phyloP scores from a whole-genome alignment of 2,329 filamentous ascomycete genomes.

The Diplocarpon mali region DNA sequence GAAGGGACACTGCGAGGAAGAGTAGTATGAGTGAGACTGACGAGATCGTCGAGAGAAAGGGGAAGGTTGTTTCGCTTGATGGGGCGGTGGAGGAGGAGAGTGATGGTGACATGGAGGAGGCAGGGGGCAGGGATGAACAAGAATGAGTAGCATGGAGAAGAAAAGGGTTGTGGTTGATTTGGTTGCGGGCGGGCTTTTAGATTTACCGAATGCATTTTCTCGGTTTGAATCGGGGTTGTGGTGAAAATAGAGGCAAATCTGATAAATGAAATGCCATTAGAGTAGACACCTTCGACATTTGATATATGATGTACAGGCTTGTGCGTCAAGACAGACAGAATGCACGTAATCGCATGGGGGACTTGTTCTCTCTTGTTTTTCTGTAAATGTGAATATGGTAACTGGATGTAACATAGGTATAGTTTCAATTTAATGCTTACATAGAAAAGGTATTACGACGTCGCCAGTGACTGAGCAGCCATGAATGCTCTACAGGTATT shows the following conservation, averaged over 20 bases:
- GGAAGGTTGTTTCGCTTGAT: slow-evolving; percentile 1
- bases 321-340: too few species aligned
- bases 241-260: too few species aligned
- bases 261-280: too few species aligned
- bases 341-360: slow-evolving; percentile 3
- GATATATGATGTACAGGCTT: too few species aligned
- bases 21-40: slow-evolving; percentile 22
- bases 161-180: not conserved
- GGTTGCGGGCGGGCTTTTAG: not conserved
- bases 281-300: too few species aligned
- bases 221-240: too few species aligned
- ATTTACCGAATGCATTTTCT: too few species aligned
- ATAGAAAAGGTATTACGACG: too few species aligned
- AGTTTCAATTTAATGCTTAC: too few species aligned
- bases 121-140: not conserved
- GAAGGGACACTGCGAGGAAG: slow-evolving; percentile 20
- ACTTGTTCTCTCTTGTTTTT: slow-evolving; percentile 21
- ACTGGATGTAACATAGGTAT: too few species aligned
- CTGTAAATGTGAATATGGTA: too few species aligned
- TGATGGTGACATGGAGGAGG: slow-evolving; percentile 12
- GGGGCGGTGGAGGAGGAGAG: slow-evolving; percentile 6
- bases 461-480: slow-evolving; percentile 55
- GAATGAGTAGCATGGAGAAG: not conserved
- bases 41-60: slow-evolving; percentile 5
- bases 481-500: slow-evolving; percentile 76